Evolutionary conservation across 805 yeast genomes (phyloP).

Genomic region (Dipodascopsis tothii): DNA sequence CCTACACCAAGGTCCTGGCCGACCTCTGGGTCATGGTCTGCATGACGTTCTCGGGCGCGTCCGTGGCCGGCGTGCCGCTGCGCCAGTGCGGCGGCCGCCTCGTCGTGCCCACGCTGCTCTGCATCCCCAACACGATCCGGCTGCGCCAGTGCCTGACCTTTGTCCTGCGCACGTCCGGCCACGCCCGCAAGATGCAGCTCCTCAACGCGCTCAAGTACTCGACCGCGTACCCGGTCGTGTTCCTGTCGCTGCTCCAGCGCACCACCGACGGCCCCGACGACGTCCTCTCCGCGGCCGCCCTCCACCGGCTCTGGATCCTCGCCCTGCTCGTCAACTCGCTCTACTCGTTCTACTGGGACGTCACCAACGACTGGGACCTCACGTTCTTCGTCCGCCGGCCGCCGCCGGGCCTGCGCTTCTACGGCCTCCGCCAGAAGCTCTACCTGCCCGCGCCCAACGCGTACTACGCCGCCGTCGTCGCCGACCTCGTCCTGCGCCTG

Average conservation of each 20-base stretch:
- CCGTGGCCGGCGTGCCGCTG: conserved; percentile 28
- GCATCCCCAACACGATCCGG: conserved; percentile 66
- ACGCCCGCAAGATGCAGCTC: conserved; percentile 46
- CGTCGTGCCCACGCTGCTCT: conserved; percentile 34
- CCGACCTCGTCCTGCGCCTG: conserved; percentile 64
- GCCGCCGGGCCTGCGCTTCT: not conserved
- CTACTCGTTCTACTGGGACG: conserved; percentile 84
- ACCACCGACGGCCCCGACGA: conserved; percentile 11
- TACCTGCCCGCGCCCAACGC: conserved; percentile 29
- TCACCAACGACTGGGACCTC: conserved; percentile 81
- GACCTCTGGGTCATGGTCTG: conserved; percentile 58
- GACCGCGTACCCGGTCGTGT: conserved; percentile 50
- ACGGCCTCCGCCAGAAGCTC: conserved; percentile 27
- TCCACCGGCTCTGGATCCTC: conserved; percentile 24
- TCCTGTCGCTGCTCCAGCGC: conserved; percentile 29
- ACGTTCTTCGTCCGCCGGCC: conserved; percentile 39
- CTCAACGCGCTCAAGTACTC: conserved; percentile 70
- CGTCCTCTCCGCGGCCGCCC: conserved; percentile 3
- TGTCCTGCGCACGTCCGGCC: conserved; percentile 40
- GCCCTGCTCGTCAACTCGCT: conserved; percentile 57
- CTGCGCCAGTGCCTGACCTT: conserved; percentile 77
- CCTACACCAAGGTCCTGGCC: conserved; percentile 67
- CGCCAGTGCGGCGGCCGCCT: conserved; percentile 33
- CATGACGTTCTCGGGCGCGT: conserved; percentile 36
- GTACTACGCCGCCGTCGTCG: conserved; percentile 50